Evolutionary conservation across 495 filamentous ascomycete genomes (phyloP), one percentile per base, ranked within the genome.

Genomic region (Cenococcum geophilum): DNA sequence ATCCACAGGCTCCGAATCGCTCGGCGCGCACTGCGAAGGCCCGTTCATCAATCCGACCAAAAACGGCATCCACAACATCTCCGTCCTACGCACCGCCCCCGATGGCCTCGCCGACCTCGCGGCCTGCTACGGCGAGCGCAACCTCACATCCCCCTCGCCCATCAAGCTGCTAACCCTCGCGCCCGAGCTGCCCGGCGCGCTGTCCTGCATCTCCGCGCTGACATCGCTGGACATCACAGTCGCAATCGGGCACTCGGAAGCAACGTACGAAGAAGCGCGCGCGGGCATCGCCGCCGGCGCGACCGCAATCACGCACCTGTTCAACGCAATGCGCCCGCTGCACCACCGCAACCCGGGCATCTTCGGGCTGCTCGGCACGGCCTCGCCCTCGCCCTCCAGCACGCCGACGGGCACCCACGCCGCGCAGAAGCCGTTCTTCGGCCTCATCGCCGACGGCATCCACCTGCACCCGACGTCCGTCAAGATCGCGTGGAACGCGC

Each of bases 291-390:
- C 74, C n/a, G 73, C 80, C 21, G 89, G 89, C 47, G 88, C 87
- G 1, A 89, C 78, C 32, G 92, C 90, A 88, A 83, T 95, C 36
- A 95, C 90, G 1, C 90, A 95, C 68, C 78, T 95, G 1, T 95
- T 93, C 79, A 95, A 95, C 69, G 90, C 89, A 16, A 95, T 95
- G 89, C 80, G 83, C 5, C 88, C 87, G 16, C 83, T 92, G 8
- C 87, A 90, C 70, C 89, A 92, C 76, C 86, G 89, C 40, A 87
- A 91, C 71, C 89, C 89, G 0, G 89, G 89, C 45, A 81, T 92
- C 64, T 91, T 92, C 69, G 89, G 90, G 21, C 77, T 91, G 0
- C 74, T 95, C 0, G 83, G 83, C 18, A 65, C 68, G 18, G 40
- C 66, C 21, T 62, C 62, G 14, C 37, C 62, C 65, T n/a, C 59